These are phyloP conservation scores for Pestalotiopsis sp. DNA, from an alignment of 2,329 filamentous ascomycete species.

Conservation along the genomic window DNA sequence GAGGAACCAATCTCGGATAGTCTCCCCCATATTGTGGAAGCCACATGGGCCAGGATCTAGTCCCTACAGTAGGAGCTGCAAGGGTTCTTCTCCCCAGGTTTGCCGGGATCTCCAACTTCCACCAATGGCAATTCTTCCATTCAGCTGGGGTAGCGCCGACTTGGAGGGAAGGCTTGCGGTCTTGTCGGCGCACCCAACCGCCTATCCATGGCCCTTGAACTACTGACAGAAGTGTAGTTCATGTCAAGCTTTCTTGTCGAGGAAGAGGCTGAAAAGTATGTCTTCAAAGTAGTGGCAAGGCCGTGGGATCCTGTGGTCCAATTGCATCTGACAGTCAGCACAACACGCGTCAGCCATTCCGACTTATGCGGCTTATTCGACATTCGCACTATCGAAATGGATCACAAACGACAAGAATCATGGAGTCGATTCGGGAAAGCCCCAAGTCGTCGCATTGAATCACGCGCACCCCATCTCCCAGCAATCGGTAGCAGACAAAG, in stretches of 20 bases:
- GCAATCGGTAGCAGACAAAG: no score
- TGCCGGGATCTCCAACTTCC: constrained; percentile 13
- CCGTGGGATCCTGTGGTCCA: not conserved
- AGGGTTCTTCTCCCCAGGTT: constrained; percentile 4
- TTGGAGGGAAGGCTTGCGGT: not conserved
- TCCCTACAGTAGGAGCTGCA: not conserved
- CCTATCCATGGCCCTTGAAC: not conserved
- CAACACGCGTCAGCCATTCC: not conserved
- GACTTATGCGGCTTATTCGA: not conserved
- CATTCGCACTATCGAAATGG: not conserved
- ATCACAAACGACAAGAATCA: not conserved
- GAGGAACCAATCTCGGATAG: constrained; percentile 11
- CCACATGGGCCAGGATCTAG: not conserved
- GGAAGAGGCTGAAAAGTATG: not conserved
- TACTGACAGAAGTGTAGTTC: not conserved
- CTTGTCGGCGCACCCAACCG: not conserved
- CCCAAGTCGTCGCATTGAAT: no score
- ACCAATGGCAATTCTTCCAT: constrained; percentile 18
- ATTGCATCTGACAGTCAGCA: not conserved
- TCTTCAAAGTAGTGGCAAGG: not conserved
- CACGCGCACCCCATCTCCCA: no score
- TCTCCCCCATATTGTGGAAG: not conserved
- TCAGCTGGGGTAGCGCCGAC: not conserved
- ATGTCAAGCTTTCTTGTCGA: not conserved
- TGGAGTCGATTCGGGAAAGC: not conserved